Evolutionary conservation across 805 yeast genomes (phyloP), one percentile per base, ranked within the genome.

Genomic region (Pichia thaimueangensis): DNA sequence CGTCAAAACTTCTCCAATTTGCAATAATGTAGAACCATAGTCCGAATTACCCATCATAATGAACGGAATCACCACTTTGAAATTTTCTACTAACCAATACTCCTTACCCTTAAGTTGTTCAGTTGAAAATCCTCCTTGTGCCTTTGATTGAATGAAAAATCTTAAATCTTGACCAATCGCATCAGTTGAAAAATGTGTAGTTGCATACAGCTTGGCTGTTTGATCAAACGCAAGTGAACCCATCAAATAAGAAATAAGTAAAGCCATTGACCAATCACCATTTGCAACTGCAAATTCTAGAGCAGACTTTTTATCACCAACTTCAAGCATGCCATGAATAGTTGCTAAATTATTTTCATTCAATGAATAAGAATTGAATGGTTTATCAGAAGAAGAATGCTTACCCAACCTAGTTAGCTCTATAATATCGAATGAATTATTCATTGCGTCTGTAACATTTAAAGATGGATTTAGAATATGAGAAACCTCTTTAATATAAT

Each of bases 231-330:
- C 68, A 4, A 76, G 80, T 17, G 75, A 73, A 3, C 93, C 82
- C 22, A 78, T 64, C 15, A 86, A 59, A 46, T 80, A 73, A 1
- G 94, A 80, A 38, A 89, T 65, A 24, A 87, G 58, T 42, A 91
- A 62, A 0, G 96, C 83, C 59, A 88, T 68, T 0, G 91, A 79
- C 82, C 86, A 89, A 50, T 86, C 85, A 9, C 77, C 73, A 41
- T 76, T 73, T 2, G 72, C 67, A 16, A 88, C 58, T 1, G 93
- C 80, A 42, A 69, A 64, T 20, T 71, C 67, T 37, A 88, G 61
- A 0, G 96, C 96, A 5, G 69, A 73, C 12, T 74, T 76, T 20
- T 79, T 74, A 43, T 80, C 70, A 1, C 96, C 96, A 5, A 65
- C 60, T 49, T 78, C 80, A 30, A 79, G 64, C 33, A 68, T 57